These are phyloP conservation scores for Phaeosphaeria sp. DNA, from an alignment of 2,329 filamentous ascomycete genomes.

Conservation along the genomic window DNA sequence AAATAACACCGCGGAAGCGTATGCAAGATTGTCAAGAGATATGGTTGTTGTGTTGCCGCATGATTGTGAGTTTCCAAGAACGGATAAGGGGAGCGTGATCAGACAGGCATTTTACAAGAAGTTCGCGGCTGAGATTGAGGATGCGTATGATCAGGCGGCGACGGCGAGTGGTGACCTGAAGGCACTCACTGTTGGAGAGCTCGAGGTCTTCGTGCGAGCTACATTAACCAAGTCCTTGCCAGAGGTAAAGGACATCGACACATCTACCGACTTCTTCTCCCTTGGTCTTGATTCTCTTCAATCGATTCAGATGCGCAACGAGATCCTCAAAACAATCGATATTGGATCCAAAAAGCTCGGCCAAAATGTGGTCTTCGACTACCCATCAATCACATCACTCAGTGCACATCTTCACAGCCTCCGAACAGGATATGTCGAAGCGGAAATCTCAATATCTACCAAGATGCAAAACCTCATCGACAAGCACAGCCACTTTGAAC, in stretches of 20 bases:
- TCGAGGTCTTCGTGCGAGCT: slow-evolving; percentile 33
- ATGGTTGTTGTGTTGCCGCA: slow-evolving; percentile 59
- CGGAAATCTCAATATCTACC: slow-evolving; percentile 45
- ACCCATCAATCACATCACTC: slow-evolving; percentile 57
- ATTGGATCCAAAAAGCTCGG: slow-evolving; percentile 54
- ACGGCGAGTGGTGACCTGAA: slow-evolving; percentile 17
- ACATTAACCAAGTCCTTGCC: slow-evolving; percentile 21
- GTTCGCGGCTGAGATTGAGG: slow-evolving; percentile 57
- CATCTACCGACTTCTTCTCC: slow-evolving; percentile 64
- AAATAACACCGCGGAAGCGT: slow-evolving; percentile 58
- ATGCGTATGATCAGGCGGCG: slow-evolving; percentile 45
- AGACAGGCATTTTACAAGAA: slow-evolving; percentile 59
- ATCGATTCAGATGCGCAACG: slow-evolving; percentile 61
- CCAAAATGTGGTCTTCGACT: slow-evolving; percentile 66
- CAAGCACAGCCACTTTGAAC: slow-evolving; percentile 47
- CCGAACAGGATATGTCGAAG: slow-evolving; percentile 42
- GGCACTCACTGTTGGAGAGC: slow-evolving; percentile 29
- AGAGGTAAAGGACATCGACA: slow-evolving; percentile 11
- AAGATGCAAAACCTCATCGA: slow-evolving; percentile 55
- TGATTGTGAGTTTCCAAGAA: slow-evolving; percentile 57
- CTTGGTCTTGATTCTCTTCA: slow-evolving; percentile 66
- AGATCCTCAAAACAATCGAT: slow-evolving; percentile 59
- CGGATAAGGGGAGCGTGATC: slow-evolving; percentile 65
- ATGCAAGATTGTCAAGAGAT: slow-evolving; percentile 60
- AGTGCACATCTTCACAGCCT: slow-evolving; percentile 54